Evolutionary conservation across 2,329 filamentous ascomycete species (phyloP).

Genomic region (Stagonosporopsis cucurbitacearum): DNA sequence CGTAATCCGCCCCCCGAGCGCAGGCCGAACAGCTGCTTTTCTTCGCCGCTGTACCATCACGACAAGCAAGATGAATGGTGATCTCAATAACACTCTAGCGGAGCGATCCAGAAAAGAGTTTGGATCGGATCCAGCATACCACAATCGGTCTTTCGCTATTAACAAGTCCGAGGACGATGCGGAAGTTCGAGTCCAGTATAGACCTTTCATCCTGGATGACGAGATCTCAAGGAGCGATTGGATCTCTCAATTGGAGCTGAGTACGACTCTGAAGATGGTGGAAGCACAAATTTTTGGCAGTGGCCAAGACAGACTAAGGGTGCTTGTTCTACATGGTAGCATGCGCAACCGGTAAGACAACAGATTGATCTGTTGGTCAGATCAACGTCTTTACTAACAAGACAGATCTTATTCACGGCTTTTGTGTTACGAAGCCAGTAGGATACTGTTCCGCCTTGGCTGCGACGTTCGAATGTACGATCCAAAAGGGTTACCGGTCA

Average conservation of each 20-base stretch:
- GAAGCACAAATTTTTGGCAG: constrained; percentile 53
- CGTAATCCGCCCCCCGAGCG: not conserved
- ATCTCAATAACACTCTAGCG: constrained; percentile 36
- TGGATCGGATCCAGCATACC: constrained; percentile 22
- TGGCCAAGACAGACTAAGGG: constrained; percentile 55
- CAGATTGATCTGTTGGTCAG: too few species aligned
- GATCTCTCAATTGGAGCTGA: constrained; percentile 63
- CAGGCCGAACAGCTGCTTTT: not conserved
- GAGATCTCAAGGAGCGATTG: constrained; percentile 57
- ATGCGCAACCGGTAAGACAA: constrained; percentile 54
- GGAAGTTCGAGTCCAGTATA: constrained; percentile 57
- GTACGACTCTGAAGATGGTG: constrained; percentile 59
- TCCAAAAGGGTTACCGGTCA: constrained; percentile 65
- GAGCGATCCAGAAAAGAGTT: constrained; percentile 23
- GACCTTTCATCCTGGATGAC: constrained; percentile 62
- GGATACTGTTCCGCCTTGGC: constrained; percentile 68
- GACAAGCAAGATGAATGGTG: constrained; percentile 25
- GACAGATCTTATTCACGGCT: constrained; percentile 66
- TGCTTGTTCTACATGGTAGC: constrained; percentile 68
- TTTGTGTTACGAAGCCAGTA: constrained; percentile 64
- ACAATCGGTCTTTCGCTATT: constrained; percentile 52
- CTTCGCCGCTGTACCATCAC: not conserved
- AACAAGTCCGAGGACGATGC: constrained; percentile 55
- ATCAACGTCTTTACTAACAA: constrained; percentile 1
- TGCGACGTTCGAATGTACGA: constrained; percentile 71